Evolutionary conservation across 495 filamentous ascomycete species (phyloP).

Genomic region (Delitschia confertaspora): DNA sequence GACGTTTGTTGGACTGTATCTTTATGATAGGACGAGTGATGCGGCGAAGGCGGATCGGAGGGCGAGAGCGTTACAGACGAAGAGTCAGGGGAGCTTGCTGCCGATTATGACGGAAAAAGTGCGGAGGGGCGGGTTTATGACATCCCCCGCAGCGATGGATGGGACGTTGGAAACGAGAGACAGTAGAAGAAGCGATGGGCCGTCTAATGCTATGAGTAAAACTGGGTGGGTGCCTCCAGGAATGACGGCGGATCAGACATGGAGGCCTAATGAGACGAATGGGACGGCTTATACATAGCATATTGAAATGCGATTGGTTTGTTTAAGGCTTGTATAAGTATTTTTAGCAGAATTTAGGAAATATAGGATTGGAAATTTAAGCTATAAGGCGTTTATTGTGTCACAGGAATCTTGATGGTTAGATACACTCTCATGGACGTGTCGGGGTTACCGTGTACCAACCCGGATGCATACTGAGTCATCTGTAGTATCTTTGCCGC

Average conservation of each 20-base stretch:
- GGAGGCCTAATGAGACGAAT: conserved; percentile 15
- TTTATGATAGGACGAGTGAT: conserved; percentile 89
- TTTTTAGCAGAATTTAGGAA: too few relatives aligned
- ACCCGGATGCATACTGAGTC: too few relatives aligned
- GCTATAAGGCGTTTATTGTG: too few relatives aligned
- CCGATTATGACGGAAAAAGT: conserved; percentile 49
- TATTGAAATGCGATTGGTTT: neutral
- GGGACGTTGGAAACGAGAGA: conserved; percentile 5
- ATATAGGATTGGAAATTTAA: too few relatives aligned
- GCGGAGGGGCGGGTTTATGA: neutral
- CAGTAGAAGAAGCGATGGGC: conserved; percentile 23
- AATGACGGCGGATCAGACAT: conserved; percentile 30
- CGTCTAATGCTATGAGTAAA: conserved; percentile 1
- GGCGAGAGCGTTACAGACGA: conserved; percentile 49
- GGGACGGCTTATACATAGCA: neutral
- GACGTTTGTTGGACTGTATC: conserved; percentile 86
- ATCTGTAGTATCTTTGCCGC: too few relatives aligned
- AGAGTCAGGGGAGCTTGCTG: conserved; percentile 55
- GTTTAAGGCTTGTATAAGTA: conserved; percentile 11
- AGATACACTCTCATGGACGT: too few relatives aligned
- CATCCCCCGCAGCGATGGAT: conserved; percentile 14
- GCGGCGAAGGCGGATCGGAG: conserved; percentile 71
- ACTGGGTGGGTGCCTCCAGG: conserved; percentile 26
- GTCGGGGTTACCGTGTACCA: too few relatives aligned
- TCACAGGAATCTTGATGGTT: too few relatives aligned